Conservation (phyloP, 495 filamentous ascomycete genomes). For the Podospora fimiseda region DNA sequence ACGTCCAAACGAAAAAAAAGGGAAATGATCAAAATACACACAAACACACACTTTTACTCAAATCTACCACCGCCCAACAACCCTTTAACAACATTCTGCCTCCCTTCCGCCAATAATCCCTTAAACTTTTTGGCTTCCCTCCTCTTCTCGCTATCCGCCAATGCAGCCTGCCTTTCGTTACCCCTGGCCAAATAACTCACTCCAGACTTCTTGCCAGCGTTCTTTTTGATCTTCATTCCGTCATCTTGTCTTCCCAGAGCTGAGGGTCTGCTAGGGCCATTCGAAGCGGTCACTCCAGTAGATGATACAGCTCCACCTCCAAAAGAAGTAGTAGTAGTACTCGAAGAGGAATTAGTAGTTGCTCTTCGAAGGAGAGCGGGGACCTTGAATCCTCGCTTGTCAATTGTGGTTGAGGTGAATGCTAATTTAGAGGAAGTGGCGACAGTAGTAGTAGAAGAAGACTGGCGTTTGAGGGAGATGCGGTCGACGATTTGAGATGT, state of each 20-base stretch:
- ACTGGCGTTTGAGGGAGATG: slow-evolving; percentile 62
- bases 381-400: slow-evolving; percentile 44
- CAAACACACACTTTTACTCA: slow-evolving; percentile 25
- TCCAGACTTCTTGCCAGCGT: slow-evolving; percentile 50
- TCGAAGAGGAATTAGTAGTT: slow-evolving; percentile 53
- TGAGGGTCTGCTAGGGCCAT: no score
- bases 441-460: slow-evolving; percentile 32
- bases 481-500: slow-evolving; percentile 66
- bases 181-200: slow-evolving; percentile 81
- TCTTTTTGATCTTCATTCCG: slow-evolving; percentile 59
- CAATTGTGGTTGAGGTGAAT: slow-evolving; percentile 44
- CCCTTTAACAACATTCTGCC: slow-evolving; percentile 40
- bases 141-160: slow-evolving; percentile 56
- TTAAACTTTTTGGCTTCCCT: slow-evolving; percentile 63
- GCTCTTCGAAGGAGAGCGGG: slow-evolving; percentile 74
- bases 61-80: slow-evolving; percentile 48
- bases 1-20: no score
- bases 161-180: slow-evolving; percentile 51
- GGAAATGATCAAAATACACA: no score
- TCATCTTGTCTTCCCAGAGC: slow-evolving; percentile 32
- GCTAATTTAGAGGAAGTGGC: slow-evolving; percentile 48
- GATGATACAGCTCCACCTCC: slow-evolving; percentile 24
- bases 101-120: slow-evolving; percentile 44
- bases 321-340: slow-evolving; percentile 10
- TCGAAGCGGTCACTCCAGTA: slow-evolving; percentile 31